Conservation (phyloP, 345 rosid genomes). For the Citrus trifoliata region DNA sequence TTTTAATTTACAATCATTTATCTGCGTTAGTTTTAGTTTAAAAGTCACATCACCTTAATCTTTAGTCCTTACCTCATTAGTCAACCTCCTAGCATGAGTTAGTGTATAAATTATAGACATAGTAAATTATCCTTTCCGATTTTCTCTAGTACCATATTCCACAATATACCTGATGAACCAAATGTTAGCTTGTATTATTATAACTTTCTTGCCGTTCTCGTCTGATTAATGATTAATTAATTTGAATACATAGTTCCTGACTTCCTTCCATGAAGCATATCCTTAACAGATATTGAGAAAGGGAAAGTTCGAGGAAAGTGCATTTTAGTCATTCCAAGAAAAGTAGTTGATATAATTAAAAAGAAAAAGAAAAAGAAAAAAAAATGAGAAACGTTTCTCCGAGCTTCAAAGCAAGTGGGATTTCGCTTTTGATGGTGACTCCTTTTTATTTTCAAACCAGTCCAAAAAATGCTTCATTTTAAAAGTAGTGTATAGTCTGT, state of each 20-base stretch:
- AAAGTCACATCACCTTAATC: too few relatives aligned
- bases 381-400: too few relatives aligned
- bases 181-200: background rate
- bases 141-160: background rate
- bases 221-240: background rate
- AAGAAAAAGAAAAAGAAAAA: too few relatives aligned
- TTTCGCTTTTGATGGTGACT: too few relatives aligned
- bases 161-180: background rate
- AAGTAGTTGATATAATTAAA: too few relatives aligned
- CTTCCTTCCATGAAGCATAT: conserved; percentile 29
- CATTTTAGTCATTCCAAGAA: too few relatives aligned
- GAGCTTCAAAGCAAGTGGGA: too few relatives aligned
- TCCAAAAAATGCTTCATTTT: background rate
- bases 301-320: too few relatives aligned
- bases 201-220: background rate
- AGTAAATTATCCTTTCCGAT: background rate
- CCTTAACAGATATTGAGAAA: too few relatives aligned
- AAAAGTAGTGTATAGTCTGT: background rate
- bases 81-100: background rate
- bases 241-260: conserved; percentile 22
- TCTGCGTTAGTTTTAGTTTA: fast-evolving
- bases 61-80: background rate
- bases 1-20: too few relatives aligned
- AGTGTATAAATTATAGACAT: background rate
- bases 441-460: too few relatives aligned